Base-by-base conservation (phyloP, 176 grass and related monocot genomes). In the Echinochloa phyllopogon region DNA sequence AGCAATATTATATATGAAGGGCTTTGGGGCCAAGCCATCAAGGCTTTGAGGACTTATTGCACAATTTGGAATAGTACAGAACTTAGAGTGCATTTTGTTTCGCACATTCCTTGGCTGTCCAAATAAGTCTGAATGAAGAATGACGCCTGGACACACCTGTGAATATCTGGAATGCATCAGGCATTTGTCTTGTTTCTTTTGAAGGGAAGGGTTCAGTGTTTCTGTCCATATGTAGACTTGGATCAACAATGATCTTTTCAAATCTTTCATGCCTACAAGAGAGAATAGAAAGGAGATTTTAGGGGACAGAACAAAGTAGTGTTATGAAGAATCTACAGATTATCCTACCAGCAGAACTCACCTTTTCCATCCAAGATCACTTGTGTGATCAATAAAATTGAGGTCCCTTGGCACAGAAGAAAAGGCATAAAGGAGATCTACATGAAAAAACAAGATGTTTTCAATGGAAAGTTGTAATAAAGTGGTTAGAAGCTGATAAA, bases 81-180 rank as follows among this genome's bases (percentile, higher is more conserved):
- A 6, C 3, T 24, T 5, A 74, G 1, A 36, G 4, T 8, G 2
- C 51, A 2, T 42, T 21, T 67, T 10, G 1, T 65, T 63, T 40
- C 3, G 33, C 18, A 70, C 39, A 42, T 58, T 44, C 49, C 37
- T 29, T 81, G 17, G 45, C 6, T 57, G 20, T 57, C 21, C n/a
- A 51, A 43, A 79, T 15, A 60, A 48, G 27, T 41, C 17, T 45
- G 16, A 47, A 85, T 23, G 21, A 43, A 41, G 78, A 62, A 39
- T 42, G n/a, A 39, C 6, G 65, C 51, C 61, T 42, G 24, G 55
- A 71, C 39, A 67, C 24, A 97, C 95, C 95, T 90, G 89, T 91
- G 69, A 98, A 98, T 88, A 98, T 81, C 78, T 88, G 93, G 88
- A 98, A 98, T 64, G 90, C 74, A 86, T 91, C 82, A 20, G 92